Base-by-base conservation (phyloP, 139 green algal genomes). In the Limnomonas spitsbergensis region DNA sequence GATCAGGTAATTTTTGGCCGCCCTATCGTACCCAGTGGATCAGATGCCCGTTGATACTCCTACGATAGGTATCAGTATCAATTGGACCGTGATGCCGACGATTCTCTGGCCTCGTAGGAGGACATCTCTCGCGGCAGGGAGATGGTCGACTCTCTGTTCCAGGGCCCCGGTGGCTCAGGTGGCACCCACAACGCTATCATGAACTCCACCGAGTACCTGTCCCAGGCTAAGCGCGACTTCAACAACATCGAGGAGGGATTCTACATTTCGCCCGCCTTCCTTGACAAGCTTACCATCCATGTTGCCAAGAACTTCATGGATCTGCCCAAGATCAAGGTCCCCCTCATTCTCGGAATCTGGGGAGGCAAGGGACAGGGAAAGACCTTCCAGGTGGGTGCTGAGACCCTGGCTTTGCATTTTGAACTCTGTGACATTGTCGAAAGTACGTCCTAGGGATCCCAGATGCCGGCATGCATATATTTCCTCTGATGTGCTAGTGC, bases 301-400 rank as follows among this genome's bases (percentile, higher is more conserved):
- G 80, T 99, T 14, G 93, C 94, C 77, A 98, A 99, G 93, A 98
- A 98, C 94, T 97, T 95, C 90, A 91, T 98, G 81, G 90, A 96
- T 79, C 86, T 97, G 61, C 93, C 93, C 54, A 94, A 92, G 83
- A 92, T 93, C 86, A 95, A 95, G 93, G 91, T 97, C 31, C 95
- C 95, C 68, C 92, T 99, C 40, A 99, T 99, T 82, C 87, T 99
- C 77, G 95, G 96, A 75, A 95, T 99, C 86, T 99, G 95, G 96
- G 96, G 96, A 85, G 96, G 96, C 79, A 99, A 99, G 91, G 96
- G 96, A 69, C 96, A 99, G 89, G 87, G 86, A 71, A 98, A 98
- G 91, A 97, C 94, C 79, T 98, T 98, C 95, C 83, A 85, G 80
- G 80, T 84, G 69, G 40, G 80, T 7, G 67, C 9, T 74, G 32